phyloP scores from a whole-genome alignment of 2,329 filamentous ascomycete species.

The Scopulariopsis brevicaulis region DNA sequence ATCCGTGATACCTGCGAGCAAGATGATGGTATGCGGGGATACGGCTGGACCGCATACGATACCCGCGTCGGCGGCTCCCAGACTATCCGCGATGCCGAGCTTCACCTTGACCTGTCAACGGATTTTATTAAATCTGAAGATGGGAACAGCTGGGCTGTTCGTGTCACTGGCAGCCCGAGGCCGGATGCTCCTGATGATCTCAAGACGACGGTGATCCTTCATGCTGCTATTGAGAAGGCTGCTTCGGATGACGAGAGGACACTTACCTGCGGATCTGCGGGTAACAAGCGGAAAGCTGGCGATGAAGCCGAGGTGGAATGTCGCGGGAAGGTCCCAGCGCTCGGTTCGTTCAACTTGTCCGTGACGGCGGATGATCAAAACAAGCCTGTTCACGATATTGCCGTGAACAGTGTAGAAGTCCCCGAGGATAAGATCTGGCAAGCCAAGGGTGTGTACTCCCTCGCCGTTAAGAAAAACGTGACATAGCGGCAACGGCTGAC shows the following conservation, averaged over 20 bases:
- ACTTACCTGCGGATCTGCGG: conserved; percentile 19
- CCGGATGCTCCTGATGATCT: conserved; percentile 54
- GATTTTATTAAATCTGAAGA: conserved; percentile 90
- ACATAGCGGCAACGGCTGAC: not conserved
- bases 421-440: conserved; percentile 71
- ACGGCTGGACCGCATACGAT: conserved; percentile 98
- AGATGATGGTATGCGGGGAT: conserved; percentile 84
- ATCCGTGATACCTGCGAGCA: conserved; percentile 95
- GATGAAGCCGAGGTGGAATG: conserved; percentile 54
- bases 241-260: conserved; percentile 40
- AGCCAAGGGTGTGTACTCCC: conserved; percentile 43
- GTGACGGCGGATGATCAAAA: conserved; percentile 59
- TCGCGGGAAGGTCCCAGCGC: conserved; percentile 53
- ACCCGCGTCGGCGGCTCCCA: conserved; percentile 77
- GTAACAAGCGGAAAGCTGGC: conserved; percentile 16
- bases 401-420: conserved; percentile 60
- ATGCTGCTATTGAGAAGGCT: conserved; percentile 70
- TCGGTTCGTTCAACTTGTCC: conserved; percentile 72
- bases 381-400: conserved; percentile 58
- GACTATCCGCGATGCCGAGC: conserved; percentile 80
- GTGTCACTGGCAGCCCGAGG: conserved; percentile 71
- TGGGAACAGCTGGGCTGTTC: conserved; percentile 75
- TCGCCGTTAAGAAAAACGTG: not conserved
- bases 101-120: conserved; percentile 82
- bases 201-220: conserved; percentile 72